These are phyloP conservation scores for Fistulinella staudtii DNA, from an alignment of 1,284 basidiomycete genomes.

Conservation along the genomic window DNA sequence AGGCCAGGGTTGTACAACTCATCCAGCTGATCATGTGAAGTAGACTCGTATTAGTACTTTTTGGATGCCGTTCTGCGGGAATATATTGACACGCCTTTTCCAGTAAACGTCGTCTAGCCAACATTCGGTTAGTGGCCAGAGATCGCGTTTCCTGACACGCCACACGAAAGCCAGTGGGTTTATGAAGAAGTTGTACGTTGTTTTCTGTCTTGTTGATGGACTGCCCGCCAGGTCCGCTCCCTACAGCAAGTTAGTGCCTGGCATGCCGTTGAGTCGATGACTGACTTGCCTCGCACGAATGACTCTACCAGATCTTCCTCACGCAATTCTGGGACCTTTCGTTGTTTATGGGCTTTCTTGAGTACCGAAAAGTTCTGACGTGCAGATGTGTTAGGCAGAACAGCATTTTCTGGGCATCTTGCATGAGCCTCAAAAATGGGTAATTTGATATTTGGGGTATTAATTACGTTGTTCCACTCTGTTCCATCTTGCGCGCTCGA, in stretches of 20 bases:
- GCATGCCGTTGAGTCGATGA: neutral
- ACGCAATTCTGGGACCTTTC: constrained; percentile 58
- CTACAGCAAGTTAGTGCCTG: constrained; percentile 34
- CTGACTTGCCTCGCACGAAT: constrained; percentile 66
- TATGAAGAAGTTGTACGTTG: constrained; percentile 76
- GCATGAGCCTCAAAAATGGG: constrained; percentile 31
- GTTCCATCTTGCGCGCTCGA: constrained; percentile 41
- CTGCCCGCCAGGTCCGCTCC: constrained; percentile 81
- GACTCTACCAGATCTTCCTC: constrained; percentile 73
- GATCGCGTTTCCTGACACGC: constrained; percentile 78
- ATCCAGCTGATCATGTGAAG: constrained; percentile 52
- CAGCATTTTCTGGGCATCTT: constrained; percentile 41
- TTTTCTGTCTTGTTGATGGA: constrained; percentile 85
- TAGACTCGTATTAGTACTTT: constrained; percentile 15
- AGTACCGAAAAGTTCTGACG: constrained; percentile 60
- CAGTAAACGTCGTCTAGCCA: constrained; percentile 62
- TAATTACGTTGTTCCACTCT: constrained; percentile 35
- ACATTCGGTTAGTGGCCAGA: constrained; percentile 60
- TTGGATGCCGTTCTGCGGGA: constrained; percentile 9
- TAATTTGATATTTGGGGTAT: constrained; percentile 10
- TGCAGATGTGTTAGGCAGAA: constrained; percentile 29
- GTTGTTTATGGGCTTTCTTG: constrained; percentile 60
- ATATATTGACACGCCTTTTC: constrained; percentile 58
- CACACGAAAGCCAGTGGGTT: constrained; percentile 73
- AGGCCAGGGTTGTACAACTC: constrained; percentile 67